Percentiles rank a stretch among this genome's conserved stretches.
These are phyloP conservation scores for Colletotrichum plurivorum DNA, from an alignment of 2,329 filamentous ascomycete genomes.

Conservation along the genomic window DNA sequence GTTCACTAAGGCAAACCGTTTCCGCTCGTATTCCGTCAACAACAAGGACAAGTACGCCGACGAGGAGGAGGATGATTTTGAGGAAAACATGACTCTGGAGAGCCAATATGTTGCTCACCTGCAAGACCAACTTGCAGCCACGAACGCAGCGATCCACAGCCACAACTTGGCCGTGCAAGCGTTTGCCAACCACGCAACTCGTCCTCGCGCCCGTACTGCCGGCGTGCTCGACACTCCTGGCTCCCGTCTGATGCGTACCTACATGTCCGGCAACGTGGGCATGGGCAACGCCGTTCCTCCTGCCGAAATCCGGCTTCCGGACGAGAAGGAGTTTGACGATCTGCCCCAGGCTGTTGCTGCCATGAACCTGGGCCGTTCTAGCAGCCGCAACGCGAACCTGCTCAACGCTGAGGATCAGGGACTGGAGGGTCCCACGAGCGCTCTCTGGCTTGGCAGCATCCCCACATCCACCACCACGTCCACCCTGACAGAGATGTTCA, in stretches of 20 bases:
- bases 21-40: conserved; percentile 98
- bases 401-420: conserved; percentile 83
- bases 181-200: conserved; percentile 87
- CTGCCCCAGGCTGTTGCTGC: conserved; percentile 86
- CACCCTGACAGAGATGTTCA: conserved; percentile 95
- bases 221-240: conserved; percentile 88
- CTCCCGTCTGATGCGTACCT: conserved; percentile 76
- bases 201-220: conserved; percentile 91
- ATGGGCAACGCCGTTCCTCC: conserved; percentile 83
- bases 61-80: conserved; percentile 85
- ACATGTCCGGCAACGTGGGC: conserved; percentile 80
- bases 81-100: conserved; percentile 65
- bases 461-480: conserved; percentile 97
- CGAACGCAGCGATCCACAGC: conserved; percentile 82
- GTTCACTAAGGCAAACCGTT: conserved; percentile 85
- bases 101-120: conserved; percentile 72
- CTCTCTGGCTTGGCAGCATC: conserved; percentile 97
- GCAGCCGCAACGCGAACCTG: conserved; percentile 75
- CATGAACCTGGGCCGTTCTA: conserved; percentile 79
- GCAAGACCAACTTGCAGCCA: conserved; percentile 74
- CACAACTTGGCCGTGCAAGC: conserved; percentile 96
- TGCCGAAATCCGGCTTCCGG: conserved; percentile 80
- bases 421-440: conserved; percentile 90
- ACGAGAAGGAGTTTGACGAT: conserved; percentile 84
- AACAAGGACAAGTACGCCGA: conserved; percentile 98